Evolutionary conservation across 2,329 filamentous ascomycete species (phyloP), one percentile per base, ranked within the genome.

Genomic region (Aspergillus flavus): DNA sequence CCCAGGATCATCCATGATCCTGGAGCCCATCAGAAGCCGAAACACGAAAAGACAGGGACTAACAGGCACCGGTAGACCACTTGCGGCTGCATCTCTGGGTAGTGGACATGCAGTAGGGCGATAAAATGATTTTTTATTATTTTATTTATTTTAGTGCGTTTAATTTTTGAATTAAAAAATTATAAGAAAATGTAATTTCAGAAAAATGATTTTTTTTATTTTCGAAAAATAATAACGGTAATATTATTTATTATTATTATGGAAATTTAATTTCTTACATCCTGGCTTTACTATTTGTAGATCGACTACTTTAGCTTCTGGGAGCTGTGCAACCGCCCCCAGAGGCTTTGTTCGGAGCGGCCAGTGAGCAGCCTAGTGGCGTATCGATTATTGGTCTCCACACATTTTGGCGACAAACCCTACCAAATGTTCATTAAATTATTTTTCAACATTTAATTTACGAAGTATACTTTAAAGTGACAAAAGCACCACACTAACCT

Each of bases 1-100:
- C 57, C 67, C 68, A 66, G 57, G 54, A 69, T 58, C 68, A 70
- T 70, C 66, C 66, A 68, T 70, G 61, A 69, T 69, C 68, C 68
- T 64, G 66, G 66, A 66, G 61, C 63, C 64, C 66, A 68, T 68
- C 65, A 68, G 52, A 61, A 66, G 65, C 65, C 68, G 66, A 70
- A 70, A 70, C 68, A 64, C 57, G 36, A 64, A 11, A 39, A 59
- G 57, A 62, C 61, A 59, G 60, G 62, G 59, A 56, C 63, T 63
- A 64, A 65, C 63, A 63, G 61, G 58, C 66, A 64, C 61, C 58
- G 61, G 63, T 63, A 60, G 46, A 63, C 48, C 57, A 60, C 54
- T 41, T 63, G 58, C 60, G 48, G 59, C 63, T 68, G 67, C 62
- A 68, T 58, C 60, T 63, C 61, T 68, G 57, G 59, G 55, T 19